Evolutionary conservation across 768 basidiomycete genomes (phyloP).

Genomic region (Brasilioporus rufonigricans): DNA sequence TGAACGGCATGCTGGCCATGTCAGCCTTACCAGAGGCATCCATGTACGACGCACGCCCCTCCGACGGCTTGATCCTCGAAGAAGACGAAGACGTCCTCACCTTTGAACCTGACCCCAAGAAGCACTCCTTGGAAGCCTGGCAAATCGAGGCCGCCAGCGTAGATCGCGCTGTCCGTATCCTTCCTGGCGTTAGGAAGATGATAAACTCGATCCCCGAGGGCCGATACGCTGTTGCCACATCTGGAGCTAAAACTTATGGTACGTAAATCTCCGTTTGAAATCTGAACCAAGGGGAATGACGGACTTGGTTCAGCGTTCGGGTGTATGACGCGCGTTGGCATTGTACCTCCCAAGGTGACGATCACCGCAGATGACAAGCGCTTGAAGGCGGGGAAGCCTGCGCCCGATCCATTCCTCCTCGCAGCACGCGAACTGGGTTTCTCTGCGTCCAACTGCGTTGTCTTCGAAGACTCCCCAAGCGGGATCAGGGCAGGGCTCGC

Average conservation of each 20-base stretch:
- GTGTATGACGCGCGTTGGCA: conserved; percentile 70
- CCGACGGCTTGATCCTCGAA: conserved; percentile 32
- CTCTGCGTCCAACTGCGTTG: conserved; percentile 59
- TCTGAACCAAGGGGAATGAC: background rate
- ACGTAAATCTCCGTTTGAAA: conserved; percentile 19
- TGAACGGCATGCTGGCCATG: conserved; percentile 41
- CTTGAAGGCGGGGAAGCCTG: conserved; percentile 62
- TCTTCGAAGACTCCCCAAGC: conserved; percentile 72
- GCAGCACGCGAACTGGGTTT: conserved; percentile 59
- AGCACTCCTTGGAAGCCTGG: conserved; percentile 46
- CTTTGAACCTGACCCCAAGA: conserved; percentile 27
- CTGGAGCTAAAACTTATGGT: conserved; percentile 71
- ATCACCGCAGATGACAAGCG: conserved; percentile 78
- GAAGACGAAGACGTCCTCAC: conserved; percentile 35
- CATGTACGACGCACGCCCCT: conserved; percentile 18
- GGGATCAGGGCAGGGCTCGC: conserved; percentile 71
- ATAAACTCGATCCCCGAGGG: conserved; percentile 64
- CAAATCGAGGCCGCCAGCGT: conserved; percentile 53
- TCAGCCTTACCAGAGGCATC: conserved; percentile 32
- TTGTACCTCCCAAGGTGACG: conserved; percentile 62
- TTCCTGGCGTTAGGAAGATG: conserved; percentile 66
- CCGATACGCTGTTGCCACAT: conserved; percentile 72
- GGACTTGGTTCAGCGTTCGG: conserved; percentile 44
- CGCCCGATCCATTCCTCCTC: conserved; percentile 63
- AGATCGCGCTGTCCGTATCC: conserved; percentile 64